A percentile compares a stretch with the other conserved stretches of the same genome.
These are phyloP conservation scores for Malassezia vespertilionis DNA, from an alignment of 1,284 basidiomycete species.

Conservation along the genomic window DNA sequence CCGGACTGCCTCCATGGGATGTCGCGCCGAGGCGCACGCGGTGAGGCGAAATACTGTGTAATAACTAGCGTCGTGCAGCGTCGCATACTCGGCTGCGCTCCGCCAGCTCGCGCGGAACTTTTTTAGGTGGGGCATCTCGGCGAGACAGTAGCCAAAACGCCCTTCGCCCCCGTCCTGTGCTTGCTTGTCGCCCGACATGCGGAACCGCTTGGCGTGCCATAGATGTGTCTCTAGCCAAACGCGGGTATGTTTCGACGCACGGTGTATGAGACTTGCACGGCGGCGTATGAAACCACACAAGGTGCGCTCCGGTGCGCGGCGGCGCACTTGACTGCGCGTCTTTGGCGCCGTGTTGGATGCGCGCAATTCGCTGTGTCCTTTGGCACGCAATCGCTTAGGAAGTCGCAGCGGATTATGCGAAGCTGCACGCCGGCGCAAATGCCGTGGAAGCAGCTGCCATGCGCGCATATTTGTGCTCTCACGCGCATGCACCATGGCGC, in stretches of 20 bases:
- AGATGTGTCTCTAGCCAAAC: constrained; percentile 46
- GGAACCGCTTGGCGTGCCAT: constrained; percentile 45
- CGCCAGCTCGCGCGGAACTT: constrained; percentile 32
- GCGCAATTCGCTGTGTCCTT: constrained; percentile 35
- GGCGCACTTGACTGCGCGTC: constrained; percentile 26
- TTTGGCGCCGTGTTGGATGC: constrained; percentile 35
- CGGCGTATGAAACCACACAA: constrained; percentile 22
- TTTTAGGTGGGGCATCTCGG: constrained; percentile 40
- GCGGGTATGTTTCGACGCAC: constrained; percentile 22
- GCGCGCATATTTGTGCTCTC: constrained; percentile 31
- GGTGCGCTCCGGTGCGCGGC: constrained; percentile 24
- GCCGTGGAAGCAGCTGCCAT: constrained; percentile 45
- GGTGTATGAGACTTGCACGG: constrained; percentile 20
- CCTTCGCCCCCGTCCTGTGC: constrained; percentile 20
- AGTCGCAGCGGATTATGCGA: constrained; percentile 44
- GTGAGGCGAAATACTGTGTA: constrained; percentile 21
- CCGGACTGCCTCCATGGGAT: constrained; percentile 1
- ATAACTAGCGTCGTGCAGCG: constrained; percentile 40
- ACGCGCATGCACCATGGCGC: constrained; percentile 14
- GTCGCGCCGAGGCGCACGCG: constrained; percentile 3
- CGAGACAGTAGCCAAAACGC: constrained; percentile 33
- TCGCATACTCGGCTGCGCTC: constrained; percentile 18
- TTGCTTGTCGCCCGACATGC: constrained; percentile 36
- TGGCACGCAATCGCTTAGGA: constrained; percentile 32
- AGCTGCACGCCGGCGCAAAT: constrained; percentile 36